Conservation (phyloP, 208 protist genomes). For the Angomonas desouzai region DNA sequence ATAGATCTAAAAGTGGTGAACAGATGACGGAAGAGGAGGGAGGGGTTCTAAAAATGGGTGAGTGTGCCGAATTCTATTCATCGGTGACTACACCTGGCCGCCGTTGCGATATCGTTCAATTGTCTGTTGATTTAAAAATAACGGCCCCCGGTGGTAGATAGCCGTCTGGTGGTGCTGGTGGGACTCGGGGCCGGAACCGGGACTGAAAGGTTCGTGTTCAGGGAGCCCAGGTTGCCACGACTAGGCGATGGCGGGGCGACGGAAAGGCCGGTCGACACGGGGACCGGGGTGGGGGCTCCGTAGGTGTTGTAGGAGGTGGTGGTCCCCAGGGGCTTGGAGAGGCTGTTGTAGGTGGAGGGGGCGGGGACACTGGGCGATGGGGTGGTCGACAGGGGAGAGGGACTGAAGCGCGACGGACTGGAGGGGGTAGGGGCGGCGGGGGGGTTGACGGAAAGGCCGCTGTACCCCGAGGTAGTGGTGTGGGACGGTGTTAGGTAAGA, state of each 20-base stretch:
- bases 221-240: neutral
- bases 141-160: neutral
- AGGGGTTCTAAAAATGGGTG: no score
- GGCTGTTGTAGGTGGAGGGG: neutral
- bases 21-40: no score
- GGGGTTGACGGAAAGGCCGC: neutral
- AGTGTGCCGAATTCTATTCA: no score
- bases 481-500: neutral
- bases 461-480: neutral
- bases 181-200: slow-evolving; percentile 1
- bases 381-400: neutral
- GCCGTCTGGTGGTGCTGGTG: neutral
- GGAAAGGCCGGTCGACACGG: neutral
- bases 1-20: slow-evolving; percentile 7
- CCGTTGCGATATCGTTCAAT: no score
- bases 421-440: neutral
- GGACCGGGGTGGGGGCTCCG: slow-evolving; percentile 6
- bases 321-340: neutral
- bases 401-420: neutral
- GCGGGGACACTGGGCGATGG: neutral
- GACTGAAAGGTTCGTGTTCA: neutral
- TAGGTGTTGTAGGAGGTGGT: neutral
- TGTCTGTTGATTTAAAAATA: slow-evolving; percentile 10
- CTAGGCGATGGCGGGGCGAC: neutral
- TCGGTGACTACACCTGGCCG: no score